Conservation (phyloP, 2,329 filamentous ascomycete genomes). For the Penicillium italicum region DNA sequence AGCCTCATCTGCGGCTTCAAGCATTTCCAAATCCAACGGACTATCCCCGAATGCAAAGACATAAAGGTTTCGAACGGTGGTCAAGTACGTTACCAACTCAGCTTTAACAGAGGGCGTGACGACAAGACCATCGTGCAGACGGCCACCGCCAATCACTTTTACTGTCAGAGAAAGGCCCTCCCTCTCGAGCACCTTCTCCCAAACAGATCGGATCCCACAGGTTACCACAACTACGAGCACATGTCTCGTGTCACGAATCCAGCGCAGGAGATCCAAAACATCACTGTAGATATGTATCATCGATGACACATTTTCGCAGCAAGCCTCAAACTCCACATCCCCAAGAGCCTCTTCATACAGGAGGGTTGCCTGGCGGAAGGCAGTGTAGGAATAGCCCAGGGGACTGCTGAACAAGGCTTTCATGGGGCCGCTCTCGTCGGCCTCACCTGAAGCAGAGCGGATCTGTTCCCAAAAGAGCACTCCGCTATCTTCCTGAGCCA, state of each 20-base stretch:
- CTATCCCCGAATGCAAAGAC: slow-evolving; percentile 62
- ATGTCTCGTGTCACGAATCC: slow-evolving; percentile 27
- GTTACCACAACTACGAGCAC: slow-evolving; percentile 53
- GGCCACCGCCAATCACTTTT: slow-evolving; percentile 53
- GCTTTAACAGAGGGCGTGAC: slow-evolving; percentile 53
- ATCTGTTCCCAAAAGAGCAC: slow-evolving; percentile 11
- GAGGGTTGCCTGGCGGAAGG: slow-evolving; percentile 54
- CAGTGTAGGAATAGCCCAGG: slow-evolving; percentile 51
- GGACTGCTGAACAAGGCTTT: slow-evolving; percentile 47
- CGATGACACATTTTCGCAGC: slow-evolving; percentile 48
- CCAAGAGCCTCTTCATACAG: slow-evolving; percentile 49
- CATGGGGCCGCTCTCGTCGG: slow-evolving; percentile 29
- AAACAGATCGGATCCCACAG: slow-evolving; percentile 53
- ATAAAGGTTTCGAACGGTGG: slow-evolving; percentile 30
- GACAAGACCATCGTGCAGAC: slow-evolving; percentile 48
- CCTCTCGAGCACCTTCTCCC: slow-evolving; percentile 52
- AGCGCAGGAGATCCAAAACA: slow-evolving; percentile 45
- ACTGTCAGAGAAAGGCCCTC: slow-evolving; percentile 44
- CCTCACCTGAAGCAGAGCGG: slow-evolving; percentile 1
- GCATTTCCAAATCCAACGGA: slow-evolving; percentile 56
- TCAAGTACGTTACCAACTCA: slow-evolving; percentile 45
- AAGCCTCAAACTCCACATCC: slow-evolving; percentile 40
- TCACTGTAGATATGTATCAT: slow-evolving; percentile 47
- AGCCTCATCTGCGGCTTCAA: slow-evolving; percentile 51
- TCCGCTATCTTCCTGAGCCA: slow-evolving; percentile 39